Conservation (phyloP, 139 green algal genomes). For the Chlamydomonas sp. region DNA sequence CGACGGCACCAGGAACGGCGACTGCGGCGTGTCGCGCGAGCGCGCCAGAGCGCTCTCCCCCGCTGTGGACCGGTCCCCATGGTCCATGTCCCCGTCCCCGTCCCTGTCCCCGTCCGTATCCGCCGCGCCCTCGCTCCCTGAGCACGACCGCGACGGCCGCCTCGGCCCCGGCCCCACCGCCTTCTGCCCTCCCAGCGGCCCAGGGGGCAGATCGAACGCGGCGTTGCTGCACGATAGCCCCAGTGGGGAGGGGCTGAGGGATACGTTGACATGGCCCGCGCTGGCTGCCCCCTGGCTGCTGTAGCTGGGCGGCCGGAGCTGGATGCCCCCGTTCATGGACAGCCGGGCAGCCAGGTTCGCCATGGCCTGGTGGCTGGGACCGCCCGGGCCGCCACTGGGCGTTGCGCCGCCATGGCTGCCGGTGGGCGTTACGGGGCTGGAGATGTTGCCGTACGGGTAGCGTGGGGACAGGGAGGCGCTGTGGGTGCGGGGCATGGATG, state of each 20-base stretch:
- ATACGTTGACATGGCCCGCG: not conserved
- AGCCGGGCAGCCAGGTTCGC: not conserved
- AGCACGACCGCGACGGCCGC: not conserved
- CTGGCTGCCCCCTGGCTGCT: not conserved
- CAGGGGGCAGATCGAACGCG: not conserved
- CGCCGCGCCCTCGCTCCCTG: not conserved
- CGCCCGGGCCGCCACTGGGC: not conserved
- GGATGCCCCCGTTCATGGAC: conserved; percentile 15
- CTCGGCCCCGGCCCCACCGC: not conserved
- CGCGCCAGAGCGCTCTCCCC: not conserved
- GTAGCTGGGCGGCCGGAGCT: not conserved
- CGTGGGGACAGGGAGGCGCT: not conserved
- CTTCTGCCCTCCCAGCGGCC: too few species aligned
- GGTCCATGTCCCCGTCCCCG: not conserved
- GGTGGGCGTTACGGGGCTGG: too few species aligned
- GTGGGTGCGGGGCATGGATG: not conserved
- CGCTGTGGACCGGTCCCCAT: not conserved
- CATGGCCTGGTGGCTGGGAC: not conserved
- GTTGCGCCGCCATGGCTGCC: not conserved
- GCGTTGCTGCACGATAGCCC: conserved; percentile 30
- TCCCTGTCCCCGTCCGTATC: not conserved
- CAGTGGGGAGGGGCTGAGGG: conserved; percentile 23
- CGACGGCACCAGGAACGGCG: conserved; percentile 33
- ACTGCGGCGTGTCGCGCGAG: conserved; percentile 1
- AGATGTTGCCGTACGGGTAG: not conserved